Percentiles rank a stretch among this genome's conserved stretches.
Evolutionary conservation across 2,329 filamentous ascomycete genomes (phyloP).

Genomic region (Ophiostoma novo-ulmi): DNA sequence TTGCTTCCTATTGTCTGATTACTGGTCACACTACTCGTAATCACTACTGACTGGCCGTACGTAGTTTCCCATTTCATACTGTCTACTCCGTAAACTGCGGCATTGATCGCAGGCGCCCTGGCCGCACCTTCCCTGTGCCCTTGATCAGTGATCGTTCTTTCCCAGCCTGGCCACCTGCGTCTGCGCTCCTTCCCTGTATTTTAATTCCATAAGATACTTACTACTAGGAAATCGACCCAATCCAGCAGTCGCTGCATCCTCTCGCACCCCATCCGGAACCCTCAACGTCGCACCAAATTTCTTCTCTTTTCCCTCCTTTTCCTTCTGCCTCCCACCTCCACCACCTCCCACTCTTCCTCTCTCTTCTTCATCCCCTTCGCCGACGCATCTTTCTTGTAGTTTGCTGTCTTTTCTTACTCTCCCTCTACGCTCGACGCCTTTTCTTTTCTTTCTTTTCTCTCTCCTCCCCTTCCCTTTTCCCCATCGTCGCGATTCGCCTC

Average conservation of each 20-base stretch:
- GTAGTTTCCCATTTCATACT: neutral
- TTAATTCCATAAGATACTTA: neutral
- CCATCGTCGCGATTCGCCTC: neutral
- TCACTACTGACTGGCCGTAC: neutral
- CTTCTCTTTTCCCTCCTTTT: constrained; percentile 14
- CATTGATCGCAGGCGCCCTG: constrained; percentile 8
- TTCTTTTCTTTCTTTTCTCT: constrained; percentile 10
- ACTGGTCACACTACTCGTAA: neutral
- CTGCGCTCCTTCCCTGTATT: constrained; percentile 5
- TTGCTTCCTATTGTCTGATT: neutral
- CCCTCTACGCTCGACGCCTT: neutral
- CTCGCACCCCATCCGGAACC: neutral
- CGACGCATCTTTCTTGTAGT: neutral
- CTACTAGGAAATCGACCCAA: neutral
- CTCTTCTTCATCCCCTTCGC: neutral
- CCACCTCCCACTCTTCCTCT: constrained; percentile 5
- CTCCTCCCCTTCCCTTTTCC: neutral
- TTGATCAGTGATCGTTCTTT: constrained; percentile 11
- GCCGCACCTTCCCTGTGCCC: constrained; percentile 18
- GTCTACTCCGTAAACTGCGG: neutral
- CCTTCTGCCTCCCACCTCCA: neutral
- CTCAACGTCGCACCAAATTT: neutral
- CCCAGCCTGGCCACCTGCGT: neutral
- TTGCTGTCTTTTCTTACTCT: constrained; percentile 13
- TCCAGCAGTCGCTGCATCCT: neutral